Base-by-base conservation (phyloP, 1,284 basidiomycete species). In the Apiotrichum gamsii region DNA sequence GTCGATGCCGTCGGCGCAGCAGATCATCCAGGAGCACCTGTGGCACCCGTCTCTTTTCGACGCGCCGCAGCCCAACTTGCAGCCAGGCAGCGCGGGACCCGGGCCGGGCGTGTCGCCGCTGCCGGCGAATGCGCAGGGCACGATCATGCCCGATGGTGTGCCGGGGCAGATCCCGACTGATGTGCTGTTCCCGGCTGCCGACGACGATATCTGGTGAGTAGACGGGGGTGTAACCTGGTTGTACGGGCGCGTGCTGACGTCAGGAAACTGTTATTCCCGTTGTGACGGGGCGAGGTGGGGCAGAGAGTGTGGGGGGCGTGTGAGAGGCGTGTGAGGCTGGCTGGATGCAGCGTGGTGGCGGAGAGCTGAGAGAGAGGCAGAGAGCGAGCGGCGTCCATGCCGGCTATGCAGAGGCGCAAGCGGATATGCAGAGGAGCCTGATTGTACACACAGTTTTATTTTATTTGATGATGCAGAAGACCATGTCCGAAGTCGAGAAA, bases 171-270 rank as follows among this genome's bases (percentile, higher is more conserved):
- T 43, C 21, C 30, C 33, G 18, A 42, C 25, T 21, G 52, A 56
- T 20, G 53, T 55, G 37, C 45, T 61, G 8, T 61, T 61, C 49
- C 59, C 59, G 0, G 52, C 52, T 3, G 56, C 47, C 2, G 59
- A 61, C 45, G 59, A 61, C 37, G 54, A 59, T 44, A 58, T 61
- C n/a, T 61, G 59, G 58, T 57, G 29, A 28, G 56, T 54, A 0
- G 13, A 2, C 4, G 9, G 33, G 13, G 25, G 10, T 31, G 29
- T 16, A 16, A 28, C n/a, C n/a, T n/a, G n/a, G n/a, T n/a, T n/a
- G n/a, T n/a, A n/a, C n/a, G n/a, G n/a, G n/a, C n/a, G 20, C 9
- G 3, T 16, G 19, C 48, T 45, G 32, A 51, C 32, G 10, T n/a
- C 43, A 58, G 53, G 55, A 60, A 57, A 45, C 38, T 53, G n/a